Evolutionary conservation across 257 asterid species (phyloP).

Genomic region (Parsonsia alboflavescens): DNA sequence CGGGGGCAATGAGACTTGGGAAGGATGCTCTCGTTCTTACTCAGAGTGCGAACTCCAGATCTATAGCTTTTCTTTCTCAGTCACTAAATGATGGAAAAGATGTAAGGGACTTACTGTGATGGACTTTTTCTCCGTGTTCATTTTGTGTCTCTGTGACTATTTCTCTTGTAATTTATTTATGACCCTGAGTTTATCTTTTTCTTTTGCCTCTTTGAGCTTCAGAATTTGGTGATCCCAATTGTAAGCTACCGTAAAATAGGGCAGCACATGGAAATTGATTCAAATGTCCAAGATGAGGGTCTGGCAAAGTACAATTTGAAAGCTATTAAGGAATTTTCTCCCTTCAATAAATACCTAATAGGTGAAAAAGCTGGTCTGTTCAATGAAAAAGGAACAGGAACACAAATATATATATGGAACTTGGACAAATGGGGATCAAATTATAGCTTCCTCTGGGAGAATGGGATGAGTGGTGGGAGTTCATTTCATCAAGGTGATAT

Average conservation of each 20-base stretch:
- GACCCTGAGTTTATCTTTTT: constrained; percentile 1
- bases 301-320: constrained; percentile 56
- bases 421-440: constrained; percentile 74
- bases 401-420: constrained; percentile 77
- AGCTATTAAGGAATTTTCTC: constrained; percentile 57
- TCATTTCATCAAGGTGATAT: constrained; percentile 73
- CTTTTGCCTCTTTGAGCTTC: constrained; percentile 20
- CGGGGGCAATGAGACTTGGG: constrained; percentile 82
- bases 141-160: background rate
- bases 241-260: constrained; percentile 63
- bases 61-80: constrained; percentile 78
- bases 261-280: constrained; percentile 65
- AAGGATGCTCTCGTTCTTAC: constrained; percentile 84
- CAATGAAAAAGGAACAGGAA: constrained; percentile 53
- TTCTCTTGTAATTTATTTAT: background rate
- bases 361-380: constrained; percentile 68
- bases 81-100: constrained; percentile 69
- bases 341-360: constrained; percentile 67
- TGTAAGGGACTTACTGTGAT: constrained; percentile 27
- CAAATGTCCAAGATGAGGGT: constrained; percentile 44
- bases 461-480: constrained; percentile 60
- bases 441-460: constrained; percentile 57
- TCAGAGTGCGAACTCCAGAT: constrained; percentile 64
- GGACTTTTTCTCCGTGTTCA: constrained; percentile 2
- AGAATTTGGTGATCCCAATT: constrained; percentile 80